Evolutionary conservation across 2,329 filamentous ascomycete genomes (phyloP), one percentile per base, ranked within the genome.

Genomic region (Cladosporium sp.): DNA sequence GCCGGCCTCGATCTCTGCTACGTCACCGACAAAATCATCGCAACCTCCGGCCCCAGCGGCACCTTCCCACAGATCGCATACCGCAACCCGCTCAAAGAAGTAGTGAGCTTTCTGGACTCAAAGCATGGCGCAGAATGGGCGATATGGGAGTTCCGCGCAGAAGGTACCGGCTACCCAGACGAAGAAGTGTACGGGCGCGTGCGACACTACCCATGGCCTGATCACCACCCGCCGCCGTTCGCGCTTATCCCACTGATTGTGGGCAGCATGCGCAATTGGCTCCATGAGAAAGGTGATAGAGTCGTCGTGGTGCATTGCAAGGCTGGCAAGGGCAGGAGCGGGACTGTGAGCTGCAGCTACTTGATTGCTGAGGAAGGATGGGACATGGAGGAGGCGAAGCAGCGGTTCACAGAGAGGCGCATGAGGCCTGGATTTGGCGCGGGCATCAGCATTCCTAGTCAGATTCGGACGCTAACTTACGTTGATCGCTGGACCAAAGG

Each of bases 131-230:
- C 88, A 28, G 82, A 95, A 68, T 99, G 95, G 95, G 88, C 90
- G 3, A 97, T 99, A 73, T 99, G 94, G 92, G 95, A 99, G 79
- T 99, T 99, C 73, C 89, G 95, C 54, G 95, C 93, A 39, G 95
- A 99, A 77, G 95, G 95, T 5, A 97, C 95, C 0, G 95, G 95
- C 1, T 99, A 99, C 74, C 93, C 93, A 0, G 95, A 99, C 75
- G 86, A 88, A 21, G 91, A 93, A 65, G 94, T 99, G 1, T 92
- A 97, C 76, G 85, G 87, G 36, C 86, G 93, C 3, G 89, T 98
- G 69, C 87, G 90, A 69, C 95, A 99, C 79, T 98, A 93, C 74
- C 95, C 95, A 0, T 99, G 92, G 88, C 95, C 95, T 0, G 95
- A 99, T 76, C 95, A 99, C 76, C 95, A 99, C 76, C 95, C 95